Percentiles rank a stretch among this genome's conserved stretches.
Conservation (phyloP, 495 filamentous ascomycete species). For the Penicillium coffeae region DNA sequence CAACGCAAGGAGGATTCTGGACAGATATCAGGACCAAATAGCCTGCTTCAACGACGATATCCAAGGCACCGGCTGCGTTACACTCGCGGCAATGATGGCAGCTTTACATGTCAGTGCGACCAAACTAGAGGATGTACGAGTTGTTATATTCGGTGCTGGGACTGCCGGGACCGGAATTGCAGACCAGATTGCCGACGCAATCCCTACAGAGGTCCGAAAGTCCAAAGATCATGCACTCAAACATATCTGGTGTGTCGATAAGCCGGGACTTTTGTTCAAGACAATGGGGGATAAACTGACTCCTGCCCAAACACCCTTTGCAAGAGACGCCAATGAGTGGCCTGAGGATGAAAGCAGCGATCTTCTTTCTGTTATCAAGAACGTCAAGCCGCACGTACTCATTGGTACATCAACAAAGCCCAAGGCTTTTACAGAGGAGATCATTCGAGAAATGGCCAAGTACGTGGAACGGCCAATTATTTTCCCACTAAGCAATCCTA, state of each 20-base stretch:
- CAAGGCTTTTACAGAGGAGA: constrained; percentile 70
- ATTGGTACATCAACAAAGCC: constrained; percentile 83
- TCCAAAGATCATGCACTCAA: constrained; percentile 70
- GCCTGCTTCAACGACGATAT: constrained; percentile 92
- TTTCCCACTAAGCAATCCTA: constrained; percentile 84
- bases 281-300: constrained; percentile 59
- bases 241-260: constrained; percentile 89
- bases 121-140: constrained; percentile 60
- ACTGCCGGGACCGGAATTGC: constrained; percentile 86
- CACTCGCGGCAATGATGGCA: constrained; percentile 74
- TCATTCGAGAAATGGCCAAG: constrained; percentile 74
- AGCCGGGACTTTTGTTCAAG: constrained; percentile 69
- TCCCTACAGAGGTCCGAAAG: constrained; percentile 62
- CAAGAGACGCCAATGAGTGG: constrained; percentile 64
- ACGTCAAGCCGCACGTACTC: constrained; percentile 75
- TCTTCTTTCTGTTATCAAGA: constrained; percentile 62
- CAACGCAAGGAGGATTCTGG: constrained; percentile 65
- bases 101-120: constrained; percentile 65
- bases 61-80: constrained; percentile 86
- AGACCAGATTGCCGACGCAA: constrained; percentile 76
- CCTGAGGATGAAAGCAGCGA: constrained; percentile 47
- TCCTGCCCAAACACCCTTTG: constrained; percentile 62
- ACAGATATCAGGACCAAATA: constrained; percentile 65
- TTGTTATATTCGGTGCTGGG: constrained; percentile 77
- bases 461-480: constrained; percentile 75